Base-by-base conservation (phyloP, 2,329 filamentous ascomycete genomes). In the Neonectria faginata region DNA sequence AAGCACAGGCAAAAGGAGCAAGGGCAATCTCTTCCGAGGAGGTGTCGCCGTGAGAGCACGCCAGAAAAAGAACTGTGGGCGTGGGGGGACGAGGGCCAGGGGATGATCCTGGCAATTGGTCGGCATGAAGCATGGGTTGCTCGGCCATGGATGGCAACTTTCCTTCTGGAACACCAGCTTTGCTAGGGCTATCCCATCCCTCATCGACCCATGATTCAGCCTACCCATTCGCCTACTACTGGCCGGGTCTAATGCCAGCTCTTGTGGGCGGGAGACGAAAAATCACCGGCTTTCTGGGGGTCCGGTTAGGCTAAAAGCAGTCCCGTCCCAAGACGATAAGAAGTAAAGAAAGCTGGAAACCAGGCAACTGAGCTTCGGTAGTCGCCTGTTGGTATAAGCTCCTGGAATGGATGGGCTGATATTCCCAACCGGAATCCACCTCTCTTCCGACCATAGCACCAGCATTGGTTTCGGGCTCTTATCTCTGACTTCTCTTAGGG, bases 91-190 rank as follows among this genome's bases (percentile, higher is more conserved):
- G 27, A 27, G 39, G 54, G 42, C 33, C 57, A 65, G 62, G 54
- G 58, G 36, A 29, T 7, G 29, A 20, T 29, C 60, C 61, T 47
- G 56, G 50, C 51, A 58, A 50, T 59, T 47, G 55, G 55, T 50
- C 54, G 36, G 44, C 51, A 62, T 54, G 39, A 62, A 57, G 52
- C 66, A 68, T 68, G 66, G 61, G 62, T 59, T 60, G 50, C 67
- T 51, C 47, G 65, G 53, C 41, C 51, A 58, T 56, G 44, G 56
- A 65, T 42, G 57, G 57, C 42, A 47, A 54, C 39, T 64, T 51
- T 60, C 57, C 61, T 73, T 73, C 69, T 69, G 72, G 71, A 72
- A 73, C 45, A 60, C 58, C 54, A 51, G 52, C 52, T 33, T 33
- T 54, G 51, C 36, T 57, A 64, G 60, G 54, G 60, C 52, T 42